Conservation (phyloP, 75 land plant species). For the Cryptomeria japonica region DNA sequence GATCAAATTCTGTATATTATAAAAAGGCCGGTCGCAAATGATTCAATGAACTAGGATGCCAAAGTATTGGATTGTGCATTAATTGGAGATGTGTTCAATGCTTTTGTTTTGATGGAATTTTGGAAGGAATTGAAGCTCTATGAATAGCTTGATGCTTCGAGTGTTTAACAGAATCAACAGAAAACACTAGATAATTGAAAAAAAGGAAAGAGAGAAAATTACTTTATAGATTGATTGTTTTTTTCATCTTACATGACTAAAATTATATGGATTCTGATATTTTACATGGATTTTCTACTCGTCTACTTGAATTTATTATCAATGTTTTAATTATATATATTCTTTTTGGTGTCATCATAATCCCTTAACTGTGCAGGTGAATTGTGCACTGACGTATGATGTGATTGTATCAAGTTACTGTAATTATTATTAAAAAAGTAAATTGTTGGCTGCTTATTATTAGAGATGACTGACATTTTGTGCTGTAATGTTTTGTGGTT, state of each 20-base stretch:
- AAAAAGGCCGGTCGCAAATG: no score
- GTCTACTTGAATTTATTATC: background rate
- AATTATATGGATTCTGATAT: background rate
- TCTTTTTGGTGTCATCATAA: background rate
- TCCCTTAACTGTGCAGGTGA: background rate
- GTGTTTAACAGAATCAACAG: no score
- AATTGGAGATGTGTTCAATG: no score
- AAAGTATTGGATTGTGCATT: no score
- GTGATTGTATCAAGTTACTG: background rate
- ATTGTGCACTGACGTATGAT: background rate
- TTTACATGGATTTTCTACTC: background rate
- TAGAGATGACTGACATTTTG: slow-evolving; percentile 11
- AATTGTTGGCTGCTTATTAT: background rate
- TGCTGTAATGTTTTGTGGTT: slow-evolving; percentile 7
- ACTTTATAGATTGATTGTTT: background rate
- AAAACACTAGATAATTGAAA: background rate
- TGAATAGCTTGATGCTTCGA: no score
- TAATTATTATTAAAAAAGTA: background rate
- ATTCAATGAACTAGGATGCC: no score
- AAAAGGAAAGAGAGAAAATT: background rate
- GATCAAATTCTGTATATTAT: no score
- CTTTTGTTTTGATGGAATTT: no score
- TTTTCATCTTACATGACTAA: background rate
- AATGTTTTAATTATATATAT: background rate
- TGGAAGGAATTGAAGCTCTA: no score